Base-by-base conservation (phyloP, 2,329 filamentous ascomycete genomes). In the Colletotrichum sp. region DNA sequence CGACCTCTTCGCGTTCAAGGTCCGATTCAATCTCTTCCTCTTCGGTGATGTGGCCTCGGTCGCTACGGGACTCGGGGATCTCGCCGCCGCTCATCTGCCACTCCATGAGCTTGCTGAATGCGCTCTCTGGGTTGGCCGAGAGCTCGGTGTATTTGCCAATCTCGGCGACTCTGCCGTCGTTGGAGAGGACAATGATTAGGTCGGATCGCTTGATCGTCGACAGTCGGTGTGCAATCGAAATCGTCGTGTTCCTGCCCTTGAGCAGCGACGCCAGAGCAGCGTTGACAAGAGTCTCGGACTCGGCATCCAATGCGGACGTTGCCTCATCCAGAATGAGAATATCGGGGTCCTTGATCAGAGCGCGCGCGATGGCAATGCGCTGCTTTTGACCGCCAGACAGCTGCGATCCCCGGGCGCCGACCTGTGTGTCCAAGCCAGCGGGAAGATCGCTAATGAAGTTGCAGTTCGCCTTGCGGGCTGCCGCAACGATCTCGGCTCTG, bases 161-260 rank as follows among this genome's bases (percentile, higher is more conserved):
- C 84, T 99, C 96, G 4, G 96, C 97, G 5, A 99, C 96, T 75
- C 91, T 93, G 78, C 97, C 98, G 81, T 98, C 94, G 72, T 90
- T 92, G 76, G 94, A 94, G 52, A 99, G 93, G 34, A 98, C 96
- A 80, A 99, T 97, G 82, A 99, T 98, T 78, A 93, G 93, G 82
- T 99, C 97, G 3, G 95, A 98, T 75, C 97, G 92, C 86, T 99
- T 98, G 86, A 99, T 99, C 1, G 97, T 99, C 3, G 95, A 98
- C 6, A 99, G 90, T 64, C 98, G 93, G 86, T 99, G 97, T 1
- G 97, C 98, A 81, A 99, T 99, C 70, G 95, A 98, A 82, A 99
- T 99, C 13, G 97, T 99, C 0, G 98, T 99, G 85, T 97, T 98
- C 81, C 94, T 95, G 36, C 96, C 96, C 78, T 92, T 91, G 32